phyloP scores from a whole-genome alignment of 2,329 filamentous ascomycete genomes.

The Cladosporium sp. region DNA sequence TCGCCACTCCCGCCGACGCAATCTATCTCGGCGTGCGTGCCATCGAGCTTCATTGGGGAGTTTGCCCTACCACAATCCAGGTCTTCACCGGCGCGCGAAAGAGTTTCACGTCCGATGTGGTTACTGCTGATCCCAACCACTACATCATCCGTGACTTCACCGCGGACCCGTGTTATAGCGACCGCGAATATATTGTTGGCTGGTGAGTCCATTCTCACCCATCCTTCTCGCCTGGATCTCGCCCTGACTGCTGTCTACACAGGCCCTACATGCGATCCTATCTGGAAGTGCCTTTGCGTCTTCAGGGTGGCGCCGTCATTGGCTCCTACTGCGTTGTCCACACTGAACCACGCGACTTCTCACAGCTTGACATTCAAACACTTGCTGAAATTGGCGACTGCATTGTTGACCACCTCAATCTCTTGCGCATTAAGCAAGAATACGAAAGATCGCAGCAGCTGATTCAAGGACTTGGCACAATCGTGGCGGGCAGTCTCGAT shows the following conservation, averaged over 20 bases:
- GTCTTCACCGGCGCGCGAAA: slow-evolving; percentile 27
- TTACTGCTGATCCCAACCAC: slow-evolving; percentile 27
- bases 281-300: slow-evolving; percentile 31
- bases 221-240: background rate
- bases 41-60: slow-evolving; percentile 27
- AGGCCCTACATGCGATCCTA: slow-evolving; percentile 30
- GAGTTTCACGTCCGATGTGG: slow-evolving; percentile 23
- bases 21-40: slow-evolving; percentile 29
- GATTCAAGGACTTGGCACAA: slow-evolving; percentile 18
- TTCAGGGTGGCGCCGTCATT: slow-evolving; percentile 28
- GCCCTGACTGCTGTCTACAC: background rate
- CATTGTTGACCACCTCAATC: slow-evolving; percentile 19
- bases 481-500: slow-evolving; percentile 9
- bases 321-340: slow-evolving; percentile 33
- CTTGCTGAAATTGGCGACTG: slow-evolving; percentile 17
- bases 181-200: slow-evolving; percentile 26
- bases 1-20: slow-evolving; percentile 22
- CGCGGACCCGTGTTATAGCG: slow-evolving; percentile 25
- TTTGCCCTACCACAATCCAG: slow-evolving; percentile 29
- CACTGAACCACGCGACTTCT: slow-evolving; percentile 21
- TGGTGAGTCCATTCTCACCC: slow-evolving; percentile 15
- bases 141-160: slow-evolving; percentile 32
- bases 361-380: slow-evolving; percentile 16
- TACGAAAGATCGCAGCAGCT: slow-evolving; percentile 15
- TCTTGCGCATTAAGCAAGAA: slow-evolving; percentile 14